Conservation (phyloP, 306 rosid genomes). For the Acacia confusa region DNA sequence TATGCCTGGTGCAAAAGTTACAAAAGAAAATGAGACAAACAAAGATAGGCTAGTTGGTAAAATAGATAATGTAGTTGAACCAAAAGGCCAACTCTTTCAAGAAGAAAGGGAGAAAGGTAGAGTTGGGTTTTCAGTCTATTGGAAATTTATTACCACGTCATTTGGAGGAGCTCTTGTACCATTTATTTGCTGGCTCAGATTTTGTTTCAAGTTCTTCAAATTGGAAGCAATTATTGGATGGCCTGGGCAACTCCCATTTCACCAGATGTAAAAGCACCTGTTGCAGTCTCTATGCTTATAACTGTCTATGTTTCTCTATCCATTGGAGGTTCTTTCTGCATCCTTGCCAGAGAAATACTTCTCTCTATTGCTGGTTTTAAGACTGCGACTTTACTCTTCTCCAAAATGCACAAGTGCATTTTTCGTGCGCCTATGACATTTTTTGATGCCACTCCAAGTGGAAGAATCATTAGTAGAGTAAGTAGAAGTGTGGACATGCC, state of each 20-base stretch:
- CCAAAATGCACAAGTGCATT: slow-evolving; percentile 73
- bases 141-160: not conserved
- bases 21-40: slow-evolving; percentile 21
- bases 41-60: slow-evolving; percentile 32
- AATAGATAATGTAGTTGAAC: slow-evolving; percentile 36
- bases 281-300: slow-evolving; percentile 46
- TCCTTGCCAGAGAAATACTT: slow-evolving; percentile 53
- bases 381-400: slow-evolving; percentile 74
- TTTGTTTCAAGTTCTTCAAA: not conserved
- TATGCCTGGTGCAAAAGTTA: slow-evolving; percentile 17
- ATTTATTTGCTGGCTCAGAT: not conserved
- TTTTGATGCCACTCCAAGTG: slow-evolving; percentile 88
- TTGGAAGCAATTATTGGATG: not conserved
- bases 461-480: slow-evolving; percentile 78
- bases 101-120: slow-evolving; percentile 50
- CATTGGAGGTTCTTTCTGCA: slow-evolving; percentile 64
- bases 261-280: slow-evolving; percentile 35
- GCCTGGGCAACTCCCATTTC: not conserved
- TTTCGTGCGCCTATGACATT: slow-evolving; percentile 90
- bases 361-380: slow-evolving; percentile 62
- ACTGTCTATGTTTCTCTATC: slow-evolving; percentile 63
- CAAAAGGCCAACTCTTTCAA: slow-evolving; percentile 73
- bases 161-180: not conserved
- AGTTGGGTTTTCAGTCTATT: not conserved
- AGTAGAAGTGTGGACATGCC: not conserved